phyloP scores from a whole-genome alignment of 177 flowering plant genomes.

The Telopea speciosissima region DNA sequence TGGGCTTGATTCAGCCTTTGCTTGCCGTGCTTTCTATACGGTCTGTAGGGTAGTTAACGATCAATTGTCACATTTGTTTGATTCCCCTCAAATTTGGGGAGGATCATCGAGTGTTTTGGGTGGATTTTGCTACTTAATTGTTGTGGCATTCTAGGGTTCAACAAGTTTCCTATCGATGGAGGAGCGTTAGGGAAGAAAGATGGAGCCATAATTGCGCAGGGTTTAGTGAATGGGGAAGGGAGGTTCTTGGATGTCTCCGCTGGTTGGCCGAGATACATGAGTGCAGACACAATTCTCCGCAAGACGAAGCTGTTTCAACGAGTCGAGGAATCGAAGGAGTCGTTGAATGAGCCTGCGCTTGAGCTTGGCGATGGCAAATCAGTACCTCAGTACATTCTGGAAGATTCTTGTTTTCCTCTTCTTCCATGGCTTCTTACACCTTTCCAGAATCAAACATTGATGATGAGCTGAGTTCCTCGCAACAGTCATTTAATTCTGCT shows the following conservation, averaged over 20 bases:
- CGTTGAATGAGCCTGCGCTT: slow-evolving; percentile 39
- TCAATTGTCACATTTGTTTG: slow-evolving; percentile 39
- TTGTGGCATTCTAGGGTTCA: slow-evolving; percentile 53
- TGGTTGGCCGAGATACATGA: slow-evolving; percentile 64
- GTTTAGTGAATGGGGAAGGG: slow-evolving; percentile 71
- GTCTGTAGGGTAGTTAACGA: slow-evolving; percentile 52
- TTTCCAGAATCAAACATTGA: slow-evolving; percentile 21
- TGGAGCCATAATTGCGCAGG: slow-evolving; percentile 55
- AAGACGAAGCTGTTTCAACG: slow-evolving; percentile 42
- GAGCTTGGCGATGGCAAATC: slow-evolving; percentile 33
- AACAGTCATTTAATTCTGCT: slow-evolving; percentile 39
- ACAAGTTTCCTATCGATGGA: slow-evolving; percentile 34
- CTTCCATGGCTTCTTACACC: slow-evolving; percentile 76
- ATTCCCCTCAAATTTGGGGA: slow-evolving; percentile 29
- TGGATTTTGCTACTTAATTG: slow-evolving; percentile 64
- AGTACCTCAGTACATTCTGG: slow-evolving; percentile 58
- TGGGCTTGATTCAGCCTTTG: slow-evolving; percentile 35
- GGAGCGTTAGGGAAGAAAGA: slow-evolving; percentile 32
- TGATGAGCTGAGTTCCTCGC: slow-evolving; percentile 21
- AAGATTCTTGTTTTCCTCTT: slow-evolving; percentile 57
- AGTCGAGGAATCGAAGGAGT: slow-evolving; percentile 44
- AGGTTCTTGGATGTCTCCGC: slow-evolving; percentile 80
- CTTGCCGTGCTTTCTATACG: slow-evolving; percentile 49
- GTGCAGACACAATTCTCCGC: slow-evolving; percentile 36
- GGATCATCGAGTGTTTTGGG: slow-evolving; percentile 42